Percentiles rank a stretch among this genome's conserved stretches.
Conservation (phyloP, 371 early-diverging fungal species). For the Funneliformis caledonium region DNA sequence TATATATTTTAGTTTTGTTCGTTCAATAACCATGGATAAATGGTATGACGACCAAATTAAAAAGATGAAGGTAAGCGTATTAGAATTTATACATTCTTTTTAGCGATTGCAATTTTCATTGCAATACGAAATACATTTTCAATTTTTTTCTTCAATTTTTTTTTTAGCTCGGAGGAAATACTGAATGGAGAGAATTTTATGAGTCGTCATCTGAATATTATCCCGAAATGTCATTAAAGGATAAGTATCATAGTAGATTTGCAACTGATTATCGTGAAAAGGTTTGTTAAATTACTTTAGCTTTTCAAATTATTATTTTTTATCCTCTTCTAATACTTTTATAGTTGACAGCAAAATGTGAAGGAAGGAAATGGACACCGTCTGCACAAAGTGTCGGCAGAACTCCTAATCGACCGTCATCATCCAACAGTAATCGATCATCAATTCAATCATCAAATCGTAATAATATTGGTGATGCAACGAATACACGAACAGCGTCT, state of each 20-base stretch:
- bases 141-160: constrained; percentile 8
- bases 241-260: constrained; percentile 87
- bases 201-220: constrained; percentile 82
- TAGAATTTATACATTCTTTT: not conserved
- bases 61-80: constrained; percentile 78
- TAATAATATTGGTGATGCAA: constrained; percentile 27
- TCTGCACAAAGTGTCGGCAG: constrained; percentile 44
- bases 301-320: not conserved
- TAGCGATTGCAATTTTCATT: constrained; percentile 9
- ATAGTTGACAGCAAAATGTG: constrained; percentile 51
- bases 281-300: constrained; percentile 50
- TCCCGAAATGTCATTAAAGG: constrained; percentile 76
- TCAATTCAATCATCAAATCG: constrained; percentile 37
- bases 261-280: constrained; percentile 91
- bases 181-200: constrained; percentile 86
- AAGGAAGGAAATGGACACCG: constrained; percentile 67
- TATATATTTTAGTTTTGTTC: constrained; percentile 77
- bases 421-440: constrained; percentile 38
- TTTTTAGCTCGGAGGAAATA: constrained; percentile 89
- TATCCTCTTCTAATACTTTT: not conserved
- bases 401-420: constrained; percentile 43
- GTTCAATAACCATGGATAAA: constrained; percentile 98
- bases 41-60: constrained; percentile 95
- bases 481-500: constrained; percentile 32
- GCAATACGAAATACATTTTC: not conserved